phyloP scores from a whole-genome alignment of 2,329 filamentous ascomycete genomes.

The Emmonsia crescens region DNA sequence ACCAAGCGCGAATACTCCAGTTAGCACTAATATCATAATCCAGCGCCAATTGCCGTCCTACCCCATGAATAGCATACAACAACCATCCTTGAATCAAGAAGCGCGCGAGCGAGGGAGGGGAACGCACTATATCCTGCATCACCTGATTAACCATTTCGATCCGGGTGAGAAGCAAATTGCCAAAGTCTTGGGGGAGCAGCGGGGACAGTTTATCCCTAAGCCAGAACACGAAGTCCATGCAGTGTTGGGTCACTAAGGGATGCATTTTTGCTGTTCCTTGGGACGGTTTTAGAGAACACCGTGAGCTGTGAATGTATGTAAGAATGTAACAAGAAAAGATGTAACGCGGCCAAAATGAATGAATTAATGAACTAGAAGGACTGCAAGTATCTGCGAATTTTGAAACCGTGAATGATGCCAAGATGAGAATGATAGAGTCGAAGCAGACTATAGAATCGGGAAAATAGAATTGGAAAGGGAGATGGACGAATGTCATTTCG shows the following conservation, averaged over 20 bases:
- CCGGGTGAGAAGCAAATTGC: background rate
- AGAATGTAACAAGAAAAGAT: background rate
- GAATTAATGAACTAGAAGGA: background rate
- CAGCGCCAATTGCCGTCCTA: background rate
- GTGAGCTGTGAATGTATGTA: background rate
- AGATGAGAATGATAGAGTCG: too few relatives aligned
- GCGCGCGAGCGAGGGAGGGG: background rate
- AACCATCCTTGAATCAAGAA: background rate
- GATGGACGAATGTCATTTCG: background rate
- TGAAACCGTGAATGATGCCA: background rate
- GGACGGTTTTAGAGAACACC: background rate
- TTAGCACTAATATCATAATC: background rate
- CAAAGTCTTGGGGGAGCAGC: background rate
- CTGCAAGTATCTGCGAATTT: background rate
- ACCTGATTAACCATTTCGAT: background rate
- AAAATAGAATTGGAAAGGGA: background rate
- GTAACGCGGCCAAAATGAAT: background rate
- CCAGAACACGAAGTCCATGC: background rate
- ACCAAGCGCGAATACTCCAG: background rate
- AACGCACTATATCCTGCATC: background rate
- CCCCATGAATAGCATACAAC: background rate
- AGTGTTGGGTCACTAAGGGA: background rate
- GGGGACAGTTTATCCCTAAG: background rate
- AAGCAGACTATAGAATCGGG: too few relatives aligned
- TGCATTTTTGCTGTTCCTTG: background rate